These are phyloP conservation scores for Backusella sp. DNA, from an alignment of 192 early-diverging fungal genomes.

Conservation along the genomic window DNA sequence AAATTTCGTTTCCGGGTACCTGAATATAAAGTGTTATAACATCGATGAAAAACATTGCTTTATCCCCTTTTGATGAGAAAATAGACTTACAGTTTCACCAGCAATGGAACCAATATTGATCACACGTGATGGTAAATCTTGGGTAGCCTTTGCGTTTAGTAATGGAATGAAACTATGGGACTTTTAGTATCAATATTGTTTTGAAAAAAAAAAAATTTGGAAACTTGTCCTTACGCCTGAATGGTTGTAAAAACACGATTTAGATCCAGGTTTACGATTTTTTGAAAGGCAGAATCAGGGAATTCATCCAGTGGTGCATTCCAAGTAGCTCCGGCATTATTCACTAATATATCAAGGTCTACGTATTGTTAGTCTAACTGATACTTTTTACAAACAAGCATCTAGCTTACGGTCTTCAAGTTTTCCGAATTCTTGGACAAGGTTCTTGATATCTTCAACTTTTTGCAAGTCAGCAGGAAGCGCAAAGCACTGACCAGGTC, in stretches of 20 bases:
- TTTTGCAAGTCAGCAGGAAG: constrained; percentile 69
- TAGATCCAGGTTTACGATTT: constrained; percentile 83
- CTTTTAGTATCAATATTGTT: background rate
- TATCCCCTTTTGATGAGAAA: background rate
- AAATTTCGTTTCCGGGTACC: constrained; percentile 45
- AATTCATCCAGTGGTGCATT: constrained; percentile 51
- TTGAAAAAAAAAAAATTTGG: background rate
- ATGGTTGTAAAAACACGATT: constrained; percentile 79
- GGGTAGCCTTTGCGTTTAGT: constrained; percentile 54
- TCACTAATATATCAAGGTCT: constrained; percentile 83
- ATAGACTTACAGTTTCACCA: constrained; percentile 40
- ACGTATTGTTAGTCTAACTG: background rate
- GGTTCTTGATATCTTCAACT: constrained; percentile 51
- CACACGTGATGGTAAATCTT: constrained; percentile 64
- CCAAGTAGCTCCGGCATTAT: constrained; percentile 76
- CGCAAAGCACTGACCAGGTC: constrained; percentile 66
- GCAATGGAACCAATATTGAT: constrained; percentile 82
- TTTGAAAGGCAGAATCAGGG: constrained; percentile 63
- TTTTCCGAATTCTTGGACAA: constrained; percentile 54
- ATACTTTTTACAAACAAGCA: background rate
- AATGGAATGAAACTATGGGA: constrained; percentile 55
- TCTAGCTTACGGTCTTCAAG: constrained; percentile 53
- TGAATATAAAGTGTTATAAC: constrained; percentile 8
- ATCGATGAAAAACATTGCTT: background rate
- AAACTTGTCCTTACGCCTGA: constrained; percentile 41